Percentiles rank a stretch among this genome's conserved stretches.
Evolutionary conservation across 192 early-diverging fungal genomes (phyloP).

Genomic region (Linderina pennispora): DNA sequence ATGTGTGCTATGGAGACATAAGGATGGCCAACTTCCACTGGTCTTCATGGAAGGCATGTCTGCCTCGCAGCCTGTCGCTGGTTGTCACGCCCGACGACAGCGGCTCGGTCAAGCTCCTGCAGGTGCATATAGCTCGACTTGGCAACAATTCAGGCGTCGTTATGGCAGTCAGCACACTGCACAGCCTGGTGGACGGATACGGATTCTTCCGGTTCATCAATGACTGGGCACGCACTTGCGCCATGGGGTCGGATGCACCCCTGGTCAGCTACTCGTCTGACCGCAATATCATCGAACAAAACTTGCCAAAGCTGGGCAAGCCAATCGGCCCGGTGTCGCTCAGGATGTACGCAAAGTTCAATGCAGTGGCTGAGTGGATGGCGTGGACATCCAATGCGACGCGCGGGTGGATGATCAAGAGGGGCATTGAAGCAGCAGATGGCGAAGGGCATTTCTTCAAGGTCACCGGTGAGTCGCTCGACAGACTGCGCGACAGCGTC

Average conservation of each 20-base stretch:
- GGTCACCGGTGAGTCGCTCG: not conserved
- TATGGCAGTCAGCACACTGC: not conserved
- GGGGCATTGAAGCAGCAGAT: not conserved
- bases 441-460: not conserved
- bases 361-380: not conserved
- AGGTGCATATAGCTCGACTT: not conserved
- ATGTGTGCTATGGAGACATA: not conserved
- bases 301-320: not conserved
- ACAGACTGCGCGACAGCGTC: not conserved
- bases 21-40: too few relatives aligned
- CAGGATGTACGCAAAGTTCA: not conserved
- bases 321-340: not conserved
- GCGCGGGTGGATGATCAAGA: not conserved
- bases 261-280: not conserved
- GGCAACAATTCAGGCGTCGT: not conserved
- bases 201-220: not conserved
- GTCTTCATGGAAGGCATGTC: not conserved
- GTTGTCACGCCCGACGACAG: not conserved
- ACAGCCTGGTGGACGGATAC: not conserved
- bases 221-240: not conserved
- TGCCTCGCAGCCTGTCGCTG: not conserved
- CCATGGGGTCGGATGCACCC: not conserved
- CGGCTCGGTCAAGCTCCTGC: not conserved
- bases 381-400: not conserved
- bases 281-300: not conserved